Evolutionary conservation across 768 basidiomycete genomes (phyloP).

Genomic region (Boletus rubescentipes): DNA sequence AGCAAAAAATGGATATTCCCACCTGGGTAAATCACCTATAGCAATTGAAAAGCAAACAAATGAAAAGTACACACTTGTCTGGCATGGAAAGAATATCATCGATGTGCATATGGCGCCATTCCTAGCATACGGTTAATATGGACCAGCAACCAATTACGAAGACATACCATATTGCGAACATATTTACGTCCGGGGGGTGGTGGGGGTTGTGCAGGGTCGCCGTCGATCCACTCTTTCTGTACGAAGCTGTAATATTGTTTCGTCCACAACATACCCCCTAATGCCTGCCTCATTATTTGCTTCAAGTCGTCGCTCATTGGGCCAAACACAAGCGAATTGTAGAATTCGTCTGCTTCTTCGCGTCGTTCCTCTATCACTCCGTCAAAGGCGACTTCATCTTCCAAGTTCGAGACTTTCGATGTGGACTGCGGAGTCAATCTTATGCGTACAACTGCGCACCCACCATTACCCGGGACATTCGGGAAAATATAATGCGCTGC

Average conservation of each 20-base stretch:
- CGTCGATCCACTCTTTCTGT: conserved; percentile 94
- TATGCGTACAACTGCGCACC: conserved; percentile 91
- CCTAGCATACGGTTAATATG: conserved; percentile 41
- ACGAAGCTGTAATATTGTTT: conserved; percentile 98
- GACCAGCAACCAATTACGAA: background rate
- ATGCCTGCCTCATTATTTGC: conserved; percentile 95
- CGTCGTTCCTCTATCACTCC: conserved; percentile 86
- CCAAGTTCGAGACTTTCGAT: conserved; percentile 74
- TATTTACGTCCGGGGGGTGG: conserved; percentile 88
- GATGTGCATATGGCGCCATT: conserved; percentile 95
- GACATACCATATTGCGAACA: conserved; percentile 74
- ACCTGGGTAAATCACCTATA: conserved; percentile 41
- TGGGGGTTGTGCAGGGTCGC: conserved; percentile 92
- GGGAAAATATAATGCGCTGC: conserved; percentile 89
- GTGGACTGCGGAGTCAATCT: conserved; percentile 82
- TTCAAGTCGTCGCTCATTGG: conserved; percentile 89
- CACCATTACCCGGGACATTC: conserved; percentile 86
- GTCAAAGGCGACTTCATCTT: conserved; percentile 90
- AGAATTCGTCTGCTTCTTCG: conserved; percentile 96
- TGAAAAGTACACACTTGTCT: conserved; percentile 68
- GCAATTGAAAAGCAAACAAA: background rate
- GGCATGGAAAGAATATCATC: conserved; percentile 98
- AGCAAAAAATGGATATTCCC: conserved; percentile 99
- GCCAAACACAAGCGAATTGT: conserved; percentile 73
- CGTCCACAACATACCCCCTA: conserved; percentile 97